Conservation (phyloP, 441 rosid genomes). For the Erodium chrysanthum region DNA sequence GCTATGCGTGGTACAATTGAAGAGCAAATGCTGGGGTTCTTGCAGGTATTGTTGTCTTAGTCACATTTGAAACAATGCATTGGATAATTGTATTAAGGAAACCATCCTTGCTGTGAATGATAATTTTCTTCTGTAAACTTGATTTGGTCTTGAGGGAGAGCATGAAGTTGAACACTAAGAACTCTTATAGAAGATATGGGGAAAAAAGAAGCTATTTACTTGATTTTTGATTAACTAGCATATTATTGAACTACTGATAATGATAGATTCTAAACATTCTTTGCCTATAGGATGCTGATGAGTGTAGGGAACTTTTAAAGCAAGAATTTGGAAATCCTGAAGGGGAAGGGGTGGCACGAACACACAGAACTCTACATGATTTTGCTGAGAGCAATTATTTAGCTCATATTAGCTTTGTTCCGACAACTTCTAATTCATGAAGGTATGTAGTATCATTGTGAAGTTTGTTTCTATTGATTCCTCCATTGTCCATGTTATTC, state of each 20-base stretch:
- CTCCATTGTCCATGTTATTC: background rate
- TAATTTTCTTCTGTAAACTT: background rate
- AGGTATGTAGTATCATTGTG: slow-evolving; percentile 10
- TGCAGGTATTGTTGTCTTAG: slow-evolving; percentile 36
- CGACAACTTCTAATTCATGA: slow-evolving; percentile 24
- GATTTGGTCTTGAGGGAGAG: background rate
- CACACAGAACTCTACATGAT: slow-evolving; percentile 63
- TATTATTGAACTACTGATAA: background rate
- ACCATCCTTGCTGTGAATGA: background rate
- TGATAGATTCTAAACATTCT: background rate
- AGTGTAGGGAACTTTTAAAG: slow-evolving; percentile 38
- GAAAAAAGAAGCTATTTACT: background rate
- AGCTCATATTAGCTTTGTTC: slow-evolving; percentile 53
- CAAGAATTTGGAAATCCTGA: slow-evolving; percentile 37
- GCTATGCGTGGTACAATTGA: slow-evolving; percentile 88
- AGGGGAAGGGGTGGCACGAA: slow-evolving; percentile 33
- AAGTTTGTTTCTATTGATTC: background rate
- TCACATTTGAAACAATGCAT: background rate
- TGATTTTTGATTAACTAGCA: background rate
- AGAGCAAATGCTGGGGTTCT: slow-evolving; percentile 80
- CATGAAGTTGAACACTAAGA: background rate
- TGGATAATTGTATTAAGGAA: background rate
- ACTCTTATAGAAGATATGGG: too few species aligned
- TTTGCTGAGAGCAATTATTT: slow-evolving; percentile 80
- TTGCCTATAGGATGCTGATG: slow-evolving; percentile 46